Conservation (phyloP, 805 yeast genomes). For the Starmerella bombicola region DNA sequence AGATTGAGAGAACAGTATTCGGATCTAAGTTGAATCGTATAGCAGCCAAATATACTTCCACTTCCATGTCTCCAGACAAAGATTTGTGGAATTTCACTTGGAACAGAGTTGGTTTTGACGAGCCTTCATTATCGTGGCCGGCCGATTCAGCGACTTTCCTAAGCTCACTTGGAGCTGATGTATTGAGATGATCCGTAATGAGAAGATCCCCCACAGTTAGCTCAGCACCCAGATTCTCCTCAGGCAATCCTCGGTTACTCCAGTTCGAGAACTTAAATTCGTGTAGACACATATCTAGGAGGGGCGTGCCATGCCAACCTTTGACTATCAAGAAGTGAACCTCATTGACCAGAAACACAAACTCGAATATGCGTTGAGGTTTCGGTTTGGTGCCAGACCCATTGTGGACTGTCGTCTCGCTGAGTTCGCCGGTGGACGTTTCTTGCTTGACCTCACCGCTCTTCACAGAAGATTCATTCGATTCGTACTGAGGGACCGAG, state of each 20-base stretch:
- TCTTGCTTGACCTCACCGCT: neutral
- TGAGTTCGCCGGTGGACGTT: neutral
- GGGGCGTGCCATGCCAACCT: slow-evolving; percentile 56
- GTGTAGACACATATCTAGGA: slow-evolving; percentile 64
- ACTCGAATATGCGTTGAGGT: slow-evolving; percentile 55
- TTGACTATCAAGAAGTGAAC: slow-evolving; percentile 52
- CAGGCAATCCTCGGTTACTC: slow-evolving; percentile 33
- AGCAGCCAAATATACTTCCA: slow-evolving; percentile 63
- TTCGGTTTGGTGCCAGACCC: neutral
- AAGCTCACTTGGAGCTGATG: slow-evolving; percentile 48
- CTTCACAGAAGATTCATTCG: neutral
- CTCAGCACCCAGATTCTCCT: slow-evolving; percentile 51
- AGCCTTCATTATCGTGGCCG: slow-evolving; percentile 23
- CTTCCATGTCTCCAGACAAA: slow-evolving; percentile 61
- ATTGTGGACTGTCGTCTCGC: neutral
- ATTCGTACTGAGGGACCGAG: neutral
- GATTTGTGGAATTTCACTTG: slow-evolving; percentile 45
- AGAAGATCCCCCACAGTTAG: slow-evolving; percentile 52
- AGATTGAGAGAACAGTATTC: slow-evolving; percentile 59
- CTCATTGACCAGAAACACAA: slow-evolving; percentile 53
- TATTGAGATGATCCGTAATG: slow-evolving; percentile 63
- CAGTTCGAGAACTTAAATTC: slow-evolving; percentile 46
- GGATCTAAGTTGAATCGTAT: slow-evolving; percentile 64
- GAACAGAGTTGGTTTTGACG: slow-evolving; percentile 34
- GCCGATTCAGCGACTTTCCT: slow-evolving; percentile 57